These are phyloP conservation scores for Isoetes taiwanensis DNA, from an alignment of 75 land plant species.

Conservation along the genomic window DNA sequence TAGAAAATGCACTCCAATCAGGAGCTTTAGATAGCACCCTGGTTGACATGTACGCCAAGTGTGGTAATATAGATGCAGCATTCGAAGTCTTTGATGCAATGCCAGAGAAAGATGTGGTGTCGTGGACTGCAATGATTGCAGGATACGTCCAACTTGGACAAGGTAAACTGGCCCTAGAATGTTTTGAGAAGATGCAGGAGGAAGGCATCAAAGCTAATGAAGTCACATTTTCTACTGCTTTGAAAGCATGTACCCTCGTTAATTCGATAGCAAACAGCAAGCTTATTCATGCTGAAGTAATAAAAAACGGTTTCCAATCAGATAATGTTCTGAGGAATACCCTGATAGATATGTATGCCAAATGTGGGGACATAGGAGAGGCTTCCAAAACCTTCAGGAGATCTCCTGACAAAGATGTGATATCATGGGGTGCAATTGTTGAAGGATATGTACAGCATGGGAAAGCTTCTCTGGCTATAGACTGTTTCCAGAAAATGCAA, in stretches of 20 bases:
- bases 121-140: not conserved
- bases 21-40: constrained; percentile 21
- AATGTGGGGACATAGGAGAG: constrained; percentile 1
- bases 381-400: constrained; percentile 2
- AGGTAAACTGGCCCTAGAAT: too few relatives aligned
- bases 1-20: constrained; percentile 12
- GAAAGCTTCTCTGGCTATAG: not conserved
- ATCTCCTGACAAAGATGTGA: constrained; percentile 6
- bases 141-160: not conserved
- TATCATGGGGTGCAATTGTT: constrained; percentile 16
- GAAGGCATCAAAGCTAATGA: too few relatives aligned
- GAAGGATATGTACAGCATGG: constrained; percentile 9
- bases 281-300: too few relatives aligned
- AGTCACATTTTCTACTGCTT: too few relatives aligned
- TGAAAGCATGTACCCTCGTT: too few relatives aligned
- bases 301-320: too few relatives aligned
- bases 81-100: constrained; percentile 8
- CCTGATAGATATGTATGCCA: constrained; percentile 3
- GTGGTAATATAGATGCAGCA: constrained; percentile 30
- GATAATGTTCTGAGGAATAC: not conserved
- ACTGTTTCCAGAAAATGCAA: constrained; percentile 5
- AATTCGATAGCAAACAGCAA: too few relatives aligned
- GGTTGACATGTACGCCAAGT: constrained; percentile 34
- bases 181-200: too few relatives aligned
- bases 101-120: constrained; percentile 2